A percentile compares a stretch with the other conserved stretches of the same genome.
phyloP scores from a whole-genome alignment of 2,329 filamentous ascomycete species.

The Colletotrichum lentis region DNA sequence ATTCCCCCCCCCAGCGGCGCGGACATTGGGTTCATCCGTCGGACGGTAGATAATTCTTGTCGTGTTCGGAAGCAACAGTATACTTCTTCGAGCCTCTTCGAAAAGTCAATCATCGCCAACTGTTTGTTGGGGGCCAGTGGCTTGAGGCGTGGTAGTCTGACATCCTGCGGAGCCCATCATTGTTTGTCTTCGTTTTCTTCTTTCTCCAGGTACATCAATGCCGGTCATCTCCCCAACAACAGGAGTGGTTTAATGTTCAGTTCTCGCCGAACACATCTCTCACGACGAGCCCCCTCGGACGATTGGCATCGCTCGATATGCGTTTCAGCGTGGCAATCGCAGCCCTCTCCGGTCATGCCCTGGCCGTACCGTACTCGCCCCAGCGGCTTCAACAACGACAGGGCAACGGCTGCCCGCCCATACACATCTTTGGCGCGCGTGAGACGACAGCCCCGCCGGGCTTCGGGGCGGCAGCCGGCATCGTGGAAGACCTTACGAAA shows the following conservation, averaged over 20 bases:
- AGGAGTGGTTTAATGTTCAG: constrained; percentile 17
- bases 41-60: constrained; percentile 3
- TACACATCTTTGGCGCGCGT: constrained; percentile 58
- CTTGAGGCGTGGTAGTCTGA: not conserved
- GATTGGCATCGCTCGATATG: constrained; percentile 24
- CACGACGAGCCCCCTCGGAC: constrained; percentile 1
- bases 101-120: not conserved
- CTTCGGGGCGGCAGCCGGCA: constrained; percentile 59
- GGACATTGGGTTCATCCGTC: constrained; percentile 12
- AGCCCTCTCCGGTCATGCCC: constrained; percentile 23
- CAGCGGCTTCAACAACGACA: constrained; percentile 12
- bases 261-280: not conserved
- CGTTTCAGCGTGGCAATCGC: constrained; percentile 17
- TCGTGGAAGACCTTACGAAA: constrained; percentile 59
- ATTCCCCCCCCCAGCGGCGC: not conserved
- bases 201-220: not conserved
- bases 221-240: not conserved
- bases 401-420: constrained; percentile 46
- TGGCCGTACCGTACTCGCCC: constrained; percentile 15
- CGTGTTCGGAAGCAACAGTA: constrained; percentile 5
- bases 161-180: not conserved
- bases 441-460: constrained; percentile 60
- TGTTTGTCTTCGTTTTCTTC: not conserved
- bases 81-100: not conserved
- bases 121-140: no score